These are phyloP conservation scores for Megacollybia marginata DNA, from an alignment of 768 basidiomycete species.

Conservation along the genomic window DNA sequence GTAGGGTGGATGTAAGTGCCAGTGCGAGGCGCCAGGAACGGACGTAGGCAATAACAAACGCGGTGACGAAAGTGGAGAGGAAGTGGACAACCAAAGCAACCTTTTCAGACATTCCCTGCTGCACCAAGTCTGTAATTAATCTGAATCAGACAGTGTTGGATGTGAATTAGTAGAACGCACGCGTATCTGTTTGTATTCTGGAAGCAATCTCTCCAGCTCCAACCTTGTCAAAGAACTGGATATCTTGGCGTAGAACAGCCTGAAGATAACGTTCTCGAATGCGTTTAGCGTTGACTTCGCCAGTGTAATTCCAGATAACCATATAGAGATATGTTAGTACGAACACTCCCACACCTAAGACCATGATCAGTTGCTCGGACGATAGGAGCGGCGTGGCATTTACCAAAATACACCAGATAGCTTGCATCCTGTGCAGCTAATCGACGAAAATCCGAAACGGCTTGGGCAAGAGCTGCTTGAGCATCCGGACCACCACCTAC, in stretches of 20 bases:
- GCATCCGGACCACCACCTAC: constrained; percentile 20
- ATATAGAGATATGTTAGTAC: constrained; percentile 48
- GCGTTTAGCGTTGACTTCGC: constrained; percentile 79
- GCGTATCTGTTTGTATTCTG: constrained; percentile 83
- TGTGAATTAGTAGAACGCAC: constrained; percentile 30
- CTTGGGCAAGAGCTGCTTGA: constrained; percentile 21
- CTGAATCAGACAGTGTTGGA: neutral
- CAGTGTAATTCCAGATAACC: constrained; percentile 60
- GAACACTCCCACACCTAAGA: constrained; percentile 66
- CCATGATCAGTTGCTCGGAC: neutral
- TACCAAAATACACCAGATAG: constrained; percentile 64
- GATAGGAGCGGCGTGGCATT: constrained; percentile 11
- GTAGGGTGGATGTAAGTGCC: constrained; percentile 73
- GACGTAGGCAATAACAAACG: constrained; percentile 68
- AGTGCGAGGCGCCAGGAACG: constrained; percentile 78
- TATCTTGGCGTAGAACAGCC: constrained; percentile 78
- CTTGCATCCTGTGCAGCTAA: constrained; percentile 49
- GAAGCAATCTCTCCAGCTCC: constrained; percentile 94
- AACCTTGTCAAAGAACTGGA: constrained; percentile 85
- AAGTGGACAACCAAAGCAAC: constrained; percentile 65
- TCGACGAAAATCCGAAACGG: constrained; percentile 41
- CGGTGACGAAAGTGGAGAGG: constrained; percentile 63
- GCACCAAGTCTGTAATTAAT: constrained; percentile 59
- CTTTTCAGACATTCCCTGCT: constrained; percentile 89
- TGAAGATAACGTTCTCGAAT: constrained; percentile 78